Base-by-base conservation (phyloP, 1,139 yeast species). In the Taiozyma sp. region DNA sequence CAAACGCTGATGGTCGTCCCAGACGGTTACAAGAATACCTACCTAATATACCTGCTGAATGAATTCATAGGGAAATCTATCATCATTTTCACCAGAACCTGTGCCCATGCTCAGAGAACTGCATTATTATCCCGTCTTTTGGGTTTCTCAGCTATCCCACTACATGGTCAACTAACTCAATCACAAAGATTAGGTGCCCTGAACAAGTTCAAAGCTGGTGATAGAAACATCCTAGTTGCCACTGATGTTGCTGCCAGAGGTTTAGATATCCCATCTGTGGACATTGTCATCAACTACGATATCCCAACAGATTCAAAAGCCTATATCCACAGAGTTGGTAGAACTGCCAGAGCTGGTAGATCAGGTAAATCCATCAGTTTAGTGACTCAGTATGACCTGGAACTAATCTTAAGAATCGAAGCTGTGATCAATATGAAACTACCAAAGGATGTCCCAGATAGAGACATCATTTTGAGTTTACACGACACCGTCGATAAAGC, bases 171-270 rank as follows among this genome's bases (percentile, higher is more conserved):
- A 68, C 75, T 93, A 66, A 77, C 95, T 8, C 99, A 93, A 68
- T 80, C 95, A 19, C 96, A 95, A 61, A 80, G 99, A 65, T 78
- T 93, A 50, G 97, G 97, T 13, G 93, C 98, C 0, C 75, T 93
- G 58, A 95, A 90, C 70, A 86, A 91, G 65, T 93, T 93, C 76
- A 89, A 91, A 64, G 77, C 95, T 1, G 97, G 97, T 6, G 79
- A 80, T 45, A 80, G 90, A 58, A 80, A 81, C 54, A 90, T 95
- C 51, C 73, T 93, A 48, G 90, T 93, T 8, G 99, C 99, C 11
- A 93, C 99, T 1, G 98, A 93, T 71, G 99, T 93, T 44, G 99
- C 98, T 11, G 97, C 99, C 2, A 82, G 99, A 72, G 99, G 99
- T 53, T 78, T 93, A 58, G 99, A 93, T 77, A 93, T 93, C 55